These are phyloP conservation scores for Zymoseptoria passerinii DNA, from an alignment of 2,329 filamentous ascomycete species.

Conservation along the genomic window DNA sequence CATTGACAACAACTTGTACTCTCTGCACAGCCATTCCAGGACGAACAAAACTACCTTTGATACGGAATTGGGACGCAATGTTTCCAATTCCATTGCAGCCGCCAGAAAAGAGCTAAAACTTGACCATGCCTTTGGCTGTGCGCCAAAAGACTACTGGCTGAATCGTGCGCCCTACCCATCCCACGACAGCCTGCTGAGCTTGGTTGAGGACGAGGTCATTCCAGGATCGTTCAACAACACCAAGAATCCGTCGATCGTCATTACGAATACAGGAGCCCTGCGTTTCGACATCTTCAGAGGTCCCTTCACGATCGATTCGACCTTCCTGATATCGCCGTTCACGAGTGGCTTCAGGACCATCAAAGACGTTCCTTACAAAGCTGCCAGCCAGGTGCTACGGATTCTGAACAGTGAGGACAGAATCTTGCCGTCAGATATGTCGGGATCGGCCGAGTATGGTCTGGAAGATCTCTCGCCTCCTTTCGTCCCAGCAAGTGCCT, in stretches of 20 bases:
- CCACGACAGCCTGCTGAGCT: conserved; percentile 68
- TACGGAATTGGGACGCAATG: conserved; percentile 64
- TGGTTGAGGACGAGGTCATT: conserved; percentile 68
- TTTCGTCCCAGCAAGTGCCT: conserved; percentile 9
- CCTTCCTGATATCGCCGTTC: conserved; percentile 83
- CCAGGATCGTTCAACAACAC: conserved; percentile 41
- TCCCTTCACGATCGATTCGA: conserved; percentile 77
- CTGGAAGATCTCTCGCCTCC: conserved; percentile 12
- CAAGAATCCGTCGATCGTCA: conserved; percentile 56
- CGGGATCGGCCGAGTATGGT: conserved; percentile 6
- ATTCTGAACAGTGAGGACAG: conserved; percentile 51
- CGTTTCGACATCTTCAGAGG: conserved; percentile 95
- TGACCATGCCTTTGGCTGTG: conserved; percentile 72
- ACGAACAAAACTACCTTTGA: conserved; percentile 64
- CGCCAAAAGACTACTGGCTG: conserved; percentile 74
- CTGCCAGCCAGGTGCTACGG: conserved; percentile 59
- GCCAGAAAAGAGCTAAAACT: conserved; percentile 64
- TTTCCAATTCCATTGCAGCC: conserved; percentile 59
- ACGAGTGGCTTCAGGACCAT: conserved; percentile 68
- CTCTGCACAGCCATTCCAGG: conserved; percentile 71
- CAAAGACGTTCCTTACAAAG: conserved; percentile 69
- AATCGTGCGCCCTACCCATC: conserved; percentile 66
- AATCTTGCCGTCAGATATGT: conserved; percentile 34
- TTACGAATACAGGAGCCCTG: conserved; percentile 84
- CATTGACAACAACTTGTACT: conserved; percentile 88